Conservation (phyloP, 179 eudicot genomes). For the Nepenthes alata region DNA sequence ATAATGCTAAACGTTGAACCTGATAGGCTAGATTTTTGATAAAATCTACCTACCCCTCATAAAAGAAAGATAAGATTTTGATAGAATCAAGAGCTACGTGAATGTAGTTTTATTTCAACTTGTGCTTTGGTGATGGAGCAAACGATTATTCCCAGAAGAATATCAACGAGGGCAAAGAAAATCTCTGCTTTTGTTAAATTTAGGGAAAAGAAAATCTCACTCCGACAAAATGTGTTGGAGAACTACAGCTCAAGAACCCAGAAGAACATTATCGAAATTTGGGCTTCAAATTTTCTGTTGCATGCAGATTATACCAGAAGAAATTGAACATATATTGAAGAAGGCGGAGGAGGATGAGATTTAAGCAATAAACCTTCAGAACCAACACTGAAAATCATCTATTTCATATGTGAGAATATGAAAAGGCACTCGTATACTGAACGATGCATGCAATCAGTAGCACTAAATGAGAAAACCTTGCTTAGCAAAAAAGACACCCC, state of each 20-base stretch:
- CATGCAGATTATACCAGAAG: neutral
- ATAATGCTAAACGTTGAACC: too few relatives aligned
- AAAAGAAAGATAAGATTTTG: neutral
- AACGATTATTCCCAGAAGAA: constrained; percentile 10
- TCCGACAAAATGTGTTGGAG: neutral
- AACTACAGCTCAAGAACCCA: constrained; percentile 13
- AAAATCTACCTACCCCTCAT: too few relatives aligned
- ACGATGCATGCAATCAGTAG: constrained; percentile 3
- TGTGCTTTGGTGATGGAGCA: constrained; percentile 13
- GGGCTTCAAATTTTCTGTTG: neutral
- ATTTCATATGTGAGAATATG: neutral
- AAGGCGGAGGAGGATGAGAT: constrained; percentile 3
- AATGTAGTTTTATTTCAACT: constrained; percentile 9
- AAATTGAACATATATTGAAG: constrained; percentile 2
- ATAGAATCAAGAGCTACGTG: constrained; percentile 14
- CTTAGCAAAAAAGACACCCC: too few relatives aligned
- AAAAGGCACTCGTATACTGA: constrained; percentile 10
- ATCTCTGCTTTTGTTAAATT: neutral
- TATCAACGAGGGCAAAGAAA: neutral
- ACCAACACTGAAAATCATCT: constrained; percentile 7
- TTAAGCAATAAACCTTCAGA: constrained; percentile 18
- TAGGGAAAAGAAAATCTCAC: neutral
- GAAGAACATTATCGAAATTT: constrained; percentile 12
- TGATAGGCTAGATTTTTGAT: too few relatives aligned
- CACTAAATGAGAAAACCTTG: neutral